A percentile compares a stretch with the other conserved stretches of the same genome.
These are phyloP conservation scores for Pythium folliculosum DNA, from an alignment of 352 stramenopile genomes.

Conservation along the genomic window DNA sequence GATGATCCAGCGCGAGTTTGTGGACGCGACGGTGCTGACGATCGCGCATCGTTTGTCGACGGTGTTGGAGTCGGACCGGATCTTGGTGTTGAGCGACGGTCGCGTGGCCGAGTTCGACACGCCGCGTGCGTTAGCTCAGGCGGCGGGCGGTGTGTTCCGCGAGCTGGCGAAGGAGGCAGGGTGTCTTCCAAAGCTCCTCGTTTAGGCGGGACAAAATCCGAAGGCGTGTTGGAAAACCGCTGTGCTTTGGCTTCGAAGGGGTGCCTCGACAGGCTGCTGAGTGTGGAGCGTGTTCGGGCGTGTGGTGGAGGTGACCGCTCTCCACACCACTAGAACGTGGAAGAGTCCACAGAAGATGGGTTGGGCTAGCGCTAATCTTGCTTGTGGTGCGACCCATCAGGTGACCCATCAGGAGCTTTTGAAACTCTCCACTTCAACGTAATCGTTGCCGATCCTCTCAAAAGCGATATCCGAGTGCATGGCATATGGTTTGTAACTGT, in stretches of 20 bases:
- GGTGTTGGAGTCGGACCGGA: conserved; percentile 87
- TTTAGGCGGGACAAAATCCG: not conserved
- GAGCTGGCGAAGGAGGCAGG: conserved; percentile 6
- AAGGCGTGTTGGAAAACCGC: not conserved
- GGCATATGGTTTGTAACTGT: not conserved
- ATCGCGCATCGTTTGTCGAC: conserved; percentile 94
- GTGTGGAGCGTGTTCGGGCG: no score
- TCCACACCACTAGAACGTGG: no score
- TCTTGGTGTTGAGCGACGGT: conserved; percentile 89
- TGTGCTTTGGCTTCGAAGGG: no score
- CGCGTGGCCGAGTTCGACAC: conserved; percentile 85
- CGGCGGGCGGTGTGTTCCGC: conserved; percentile 19
- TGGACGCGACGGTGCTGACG: conserved; percentile 85
- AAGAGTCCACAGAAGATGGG: no score
- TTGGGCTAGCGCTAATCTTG: not conserved
- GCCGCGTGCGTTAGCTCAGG: conserved; percentile 36
- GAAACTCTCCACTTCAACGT: not conserved
- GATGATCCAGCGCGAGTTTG: conserved; percentile 87
- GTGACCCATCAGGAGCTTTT: not conserved
- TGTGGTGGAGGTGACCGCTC: no score
- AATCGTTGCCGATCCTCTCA: not conserved
- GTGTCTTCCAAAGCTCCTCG: not conserved
- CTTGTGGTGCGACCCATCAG: not conserved
- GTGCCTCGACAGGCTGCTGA: no score
- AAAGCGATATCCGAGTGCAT: not conserved